phyloP scores from a whole-genome alignment of 441 rosid species.

The Arabidopsis hybrid region DNA sequence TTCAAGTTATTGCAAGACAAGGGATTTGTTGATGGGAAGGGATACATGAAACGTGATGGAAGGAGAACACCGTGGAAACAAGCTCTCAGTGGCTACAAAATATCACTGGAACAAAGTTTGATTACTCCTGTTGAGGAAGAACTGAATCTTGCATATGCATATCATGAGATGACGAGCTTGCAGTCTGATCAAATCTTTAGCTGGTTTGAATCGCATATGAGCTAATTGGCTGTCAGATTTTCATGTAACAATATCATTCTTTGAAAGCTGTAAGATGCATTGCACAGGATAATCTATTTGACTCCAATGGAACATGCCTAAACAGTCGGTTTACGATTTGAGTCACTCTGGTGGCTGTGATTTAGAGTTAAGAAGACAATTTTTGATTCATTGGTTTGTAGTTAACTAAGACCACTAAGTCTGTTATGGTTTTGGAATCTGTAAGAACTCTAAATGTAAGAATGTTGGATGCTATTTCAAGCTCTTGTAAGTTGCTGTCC shows the following conservation, averaged over 20 bases:
- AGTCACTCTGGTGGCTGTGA: not conserved
- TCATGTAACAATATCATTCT: not conserved
- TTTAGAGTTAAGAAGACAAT: not conserved
- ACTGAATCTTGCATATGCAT: constrained; percentile 82
- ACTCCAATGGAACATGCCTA: constrained; percentile 7
- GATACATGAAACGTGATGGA: constrained; percentile 82
- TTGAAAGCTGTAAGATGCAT: constrained; percentile 18
- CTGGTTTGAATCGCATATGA: constrained; percentile 89
- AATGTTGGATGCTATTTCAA: not conserved
- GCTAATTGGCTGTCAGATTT: constrained; percentile 34
- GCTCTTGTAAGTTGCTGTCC: not conserved
- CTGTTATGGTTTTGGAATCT: not conserved
- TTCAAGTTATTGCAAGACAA: constrained; percentile 58
- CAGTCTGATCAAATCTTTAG: constrained; percentile 78
- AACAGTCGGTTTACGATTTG: not conserved
- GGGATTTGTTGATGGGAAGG: constrained; percentile 70
- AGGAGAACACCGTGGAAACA: constrained; percentile 69
- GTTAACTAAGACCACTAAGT: not conserved
- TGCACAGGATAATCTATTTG: constrained; percentile 7
- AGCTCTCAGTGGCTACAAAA: constrained; percentile 51
- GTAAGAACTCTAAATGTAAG: not conserved
- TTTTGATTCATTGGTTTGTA: not conserved
- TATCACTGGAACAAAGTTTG: constrained; percentile 54
- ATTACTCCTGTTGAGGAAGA: constrained; percentile 76
- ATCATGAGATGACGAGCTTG: constrained; percentile 91